phyloP scores from a whole-genome alignment of 2,329 filamentous ascomycete species.

The Hypoxylon sp. region DNA sequence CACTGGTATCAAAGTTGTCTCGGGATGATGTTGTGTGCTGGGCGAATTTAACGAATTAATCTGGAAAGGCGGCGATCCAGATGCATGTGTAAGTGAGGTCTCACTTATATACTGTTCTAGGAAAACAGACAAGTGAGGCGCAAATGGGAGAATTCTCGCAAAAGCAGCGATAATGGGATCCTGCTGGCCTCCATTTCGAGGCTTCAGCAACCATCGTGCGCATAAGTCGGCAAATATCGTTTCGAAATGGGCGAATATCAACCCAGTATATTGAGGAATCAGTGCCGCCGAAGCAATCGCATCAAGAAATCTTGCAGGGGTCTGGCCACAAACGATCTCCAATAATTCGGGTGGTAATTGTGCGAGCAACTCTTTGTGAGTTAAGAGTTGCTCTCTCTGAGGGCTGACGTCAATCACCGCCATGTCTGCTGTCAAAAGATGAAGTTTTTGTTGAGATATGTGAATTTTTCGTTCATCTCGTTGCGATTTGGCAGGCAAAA shows the following conservation, averaged over 20 bases:
- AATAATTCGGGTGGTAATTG: slow-evolving; percentile 76
- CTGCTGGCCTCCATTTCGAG: slow-evolving; percentile 50
- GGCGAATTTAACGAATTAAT: slow-evolving; percentile 43
- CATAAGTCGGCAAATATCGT: slow-evolving; percentile 82
- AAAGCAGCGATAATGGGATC: slow-evolving; percentile 72
- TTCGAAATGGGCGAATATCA: slow-evolving; percentile 78
- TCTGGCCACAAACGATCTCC: slow-evolving; percentile 69
- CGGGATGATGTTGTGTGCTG: slow-evolving; percentile 20
- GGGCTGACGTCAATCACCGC: slow-evolving; percentile 62
- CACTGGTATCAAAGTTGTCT: slow-evolving; percentile 46
- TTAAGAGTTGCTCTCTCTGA: slow-evolving; percentile 64
- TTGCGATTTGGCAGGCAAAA: neutral
- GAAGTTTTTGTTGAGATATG: slow-evolving; percentile 32
- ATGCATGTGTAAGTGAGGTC: slow-evolving; percentile 37
- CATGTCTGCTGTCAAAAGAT: slow-evolving; percentile 53
- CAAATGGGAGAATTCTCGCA: slow-evolving; percentile 81
- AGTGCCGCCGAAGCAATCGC: slow-evolving; percentile 75
- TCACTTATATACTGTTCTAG: slow-evolving; percentile 59
- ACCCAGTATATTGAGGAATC: slow-evolving; percentile 73
- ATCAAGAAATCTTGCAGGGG: slow-evolving; percentile 73
- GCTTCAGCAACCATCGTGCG: slow-evolving; percentile 75
- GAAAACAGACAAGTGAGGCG: slow-evolving; percentile 79
- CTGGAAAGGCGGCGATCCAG: slow-evolving; percentile 33
- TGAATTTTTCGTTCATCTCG: slow-evolving; percentile 10
- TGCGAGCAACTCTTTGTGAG: slow-evolving; percentile 61